phyloP scores from a whole-genome alignment of 768 basidiomycete species.

The Tylopilus felleus region DNA sequence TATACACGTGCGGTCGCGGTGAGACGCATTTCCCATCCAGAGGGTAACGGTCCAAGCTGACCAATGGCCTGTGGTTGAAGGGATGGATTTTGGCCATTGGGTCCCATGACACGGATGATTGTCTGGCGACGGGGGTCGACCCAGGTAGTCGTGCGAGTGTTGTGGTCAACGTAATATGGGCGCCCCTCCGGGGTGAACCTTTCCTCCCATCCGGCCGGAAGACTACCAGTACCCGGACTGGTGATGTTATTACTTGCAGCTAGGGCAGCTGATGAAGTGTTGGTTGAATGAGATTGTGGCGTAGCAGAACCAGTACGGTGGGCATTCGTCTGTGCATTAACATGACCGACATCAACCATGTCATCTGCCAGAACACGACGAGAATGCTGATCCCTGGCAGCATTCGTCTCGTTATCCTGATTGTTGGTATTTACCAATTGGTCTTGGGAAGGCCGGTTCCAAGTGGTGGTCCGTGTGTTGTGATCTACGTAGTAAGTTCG shows the following conservation, averaged over 20 bases:
- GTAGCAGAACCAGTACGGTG: conserved; percentile 39
- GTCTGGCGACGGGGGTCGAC: conserved; percentile 98
- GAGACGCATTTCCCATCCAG: conserved; percentile 99
- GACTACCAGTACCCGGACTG: conserved; percentile 75
- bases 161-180: conserved; percentile 99
- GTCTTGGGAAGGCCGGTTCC: conserved; percentile 87
- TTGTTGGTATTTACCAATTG: conserved; percentile 67
- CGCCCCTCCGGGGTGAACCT: conserved; percentile 97
- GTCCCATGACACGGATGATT: conserved; percentile 94
- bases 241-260: conserved; percentile 51
- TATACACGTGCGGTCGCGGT: conserved; percentile 98
- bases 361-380: conserved; percentile 83
- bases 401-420: conserved; percentile 77
- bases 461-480: conserved; percentile 95
- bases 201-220: conserved; percentile 99
- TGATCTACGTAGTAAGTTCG: conserved; percentile 99
- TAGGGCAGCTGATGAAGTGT: conserved; percentile 44
- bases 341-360: conserved; percentile 69
- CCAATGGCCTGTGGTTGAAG: conserved; percentile 94
- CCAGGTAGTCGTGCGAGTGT: conserved; percentile 99
- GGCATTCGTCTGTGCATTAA: conserved; percentile 37
- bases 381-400: conserved; percentile 82
- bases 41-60: conserved; percentile 94
- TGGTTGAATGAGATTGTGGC: conserved; percentile 27
- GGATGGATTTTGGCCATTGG: conserved; percentile 81